These are phyloP conservation scores for Collybiopsis confluens DNA, from an alignment of 768 basidiomycete genomes.

Conservation along the genomic window DNA sequence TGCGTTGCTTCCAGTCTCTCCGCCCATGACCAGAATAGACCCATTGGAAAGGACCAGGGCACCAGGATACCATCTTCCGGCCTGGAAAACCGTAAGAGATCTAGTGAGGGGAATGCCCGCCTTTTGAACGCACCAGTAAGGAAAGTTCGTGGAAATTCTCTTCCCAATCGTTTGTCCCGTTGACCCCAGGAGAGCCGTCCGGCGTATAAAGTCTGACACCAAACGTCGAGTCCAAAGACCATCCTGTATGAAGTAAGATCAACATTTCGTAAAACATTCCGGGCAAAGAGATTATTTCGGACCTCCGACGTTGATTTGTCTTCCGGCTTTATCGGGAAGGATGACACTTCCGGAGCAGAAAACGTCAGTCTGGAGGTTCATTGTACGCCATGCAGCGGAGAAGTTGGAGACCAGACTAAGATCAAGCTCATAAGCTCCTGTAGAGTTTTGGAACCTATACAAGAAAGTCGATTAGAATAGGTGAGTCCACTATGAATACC, in stretches of 20 bases:
- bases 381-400: constrained; percentile 62
- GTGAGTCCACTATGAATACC: neutral
- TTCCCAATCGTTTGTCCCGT: constrained; percentile 78
- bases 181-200: constrained; percentile 59
- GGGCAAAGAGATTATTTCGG: constrained; percentile 11
- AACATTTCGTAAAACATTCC: neutral
- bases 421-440: constrained; percentile 79
- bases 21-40: constrained; percentile 68
- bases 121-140: constrained; percentile 47
- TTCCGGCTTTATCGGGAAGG: constrained; percentile 69
- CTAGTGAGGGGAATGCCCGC: neutral
- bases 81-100: constrained; percentile 25
- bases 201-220: constrained; percentile 74
- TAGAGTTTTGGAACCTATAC: constrained; percentile 51
- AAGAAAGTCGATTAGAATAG: no score
- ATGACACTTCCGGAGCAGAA: constrained; percentile 75
- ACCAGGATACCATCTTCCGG: constrained; percentile 70
- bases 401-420: constrained; percentile 48
- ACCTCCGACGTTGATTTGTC: constrained; percentile 64
- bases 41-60: constrained; percentile 71
- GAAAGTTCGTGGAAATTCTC: constrained; percentile 55
- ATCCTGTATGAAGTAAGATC: constrained; percentile 27
- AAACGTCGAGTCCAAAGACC: constrained; percentile 69
- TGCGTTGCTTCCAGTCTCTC: constrained; percentile 69
- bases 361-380: constrained; percentile 75